Base-by-base conservation (phyloP, 257 asterid genomes). In the Mitragyna speciosa region DNA sequence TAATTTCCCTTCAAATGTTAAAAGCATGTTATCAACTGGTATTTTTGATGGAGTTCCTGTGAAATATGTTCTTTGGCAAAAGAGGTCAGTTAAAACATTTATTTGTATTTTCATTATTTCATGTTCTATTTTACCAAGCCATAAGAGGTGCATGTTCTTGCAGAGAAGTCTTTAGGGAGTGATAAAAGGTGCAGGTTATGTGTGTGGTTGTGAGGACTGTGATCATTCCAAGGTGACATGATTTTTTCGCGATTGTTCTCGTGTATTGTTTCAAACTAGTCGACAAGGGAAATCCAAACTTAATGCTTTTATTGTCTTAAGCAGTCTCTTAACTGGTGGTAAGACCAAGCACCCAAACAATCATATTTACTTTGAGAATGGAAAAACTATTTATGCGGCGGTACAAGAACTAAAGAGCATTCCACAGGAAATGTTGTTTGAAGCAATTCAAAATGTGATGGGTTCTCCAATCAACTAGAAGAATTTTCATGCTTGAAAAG, bases 21-120 rank as follows among this genome's bases (percentile, higher is more conserved):
- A 87, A 82, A 87, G 88, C 80, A 85, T 95, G 81, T 81, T 95
- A 69, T 88, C 94, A 48, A 93, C 98, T 79, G 95, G 97, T 75
- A 91, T 93, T 73, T 89, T 92, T 76, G 95, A 95, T 87, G 99
- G 98, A 73, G 94, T 93, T 79, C 92, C 97, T 0, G 96, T 95
- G 87, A 95, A 89, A 84, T 95, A 95, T 73, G 94, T 89, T 93
- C 98, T 5, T 93, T 95, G 98, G 90, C 98, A 45, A 89, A 92
- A 80, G 97, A 90, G 97, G 99, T 89, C 77, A 82, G 84, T 74
- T 79, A 71, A 65, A 75, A 79, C 73, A 43, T 66, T 51, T 36
- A 36, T 36, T n/a, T n/a, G n/a, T n/a, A n/a, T n/a, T n/a, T 36
- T 36, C 41, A 36, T 36, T 70, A 45, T 76, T 82, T 31, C n/a